Evolutionary conservation across 2,329 filamentous ascomycete species (phyloP), one percentile per base, ranked within the genome.

Genomic region (Clarireedia homoeocarpa): DNA sequence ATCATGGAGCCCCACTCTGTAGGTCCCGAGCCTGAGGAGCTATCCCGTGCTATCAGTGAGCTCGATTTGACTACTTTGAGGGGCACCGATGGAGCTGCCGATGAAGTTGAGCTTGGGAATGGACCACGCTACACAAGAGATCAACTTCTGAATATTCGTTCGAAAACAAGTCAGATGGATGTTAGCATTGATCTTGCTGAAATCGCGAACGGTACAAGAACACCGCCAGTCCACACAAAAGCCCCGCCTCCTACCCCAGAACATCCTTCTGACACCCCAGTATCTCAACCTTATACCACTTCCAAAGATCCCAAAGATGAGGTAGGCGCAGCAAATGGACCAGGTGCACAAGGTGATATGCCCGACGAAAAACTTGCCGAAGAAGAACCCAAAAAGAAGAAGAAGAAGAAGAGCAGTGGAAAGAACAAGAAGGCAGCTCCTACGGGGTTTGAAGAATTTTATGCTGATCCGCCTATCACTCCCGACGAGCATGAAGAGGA

Each of bases 401-500:
- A 73, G 65, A 76, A 69, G 61, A 73, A 72, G 55, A 74, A 68
- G 51, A 64, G 62, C 15, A 69, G 66, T 34, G 60, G 61, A n/a
- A 71, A 69, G 57, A 70, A 60, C 24, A 67, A 61, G 51, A 63
- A 63, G 45, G 44, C 62, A 36, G 40, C 49, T 17, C n/a, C 65
- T 72, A 86, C 82, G 5, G 88, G 88, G 0, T 91, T 91, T 57
- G 88, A 91, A 71, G 85, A 91, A 59, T 89, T 83, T 69, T 94
- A 82, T 67, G 84, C 87, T 12, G 92, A 97, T 69, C 78, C 85
- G 1, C 91, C 91, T 0, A 73, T 95, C 59, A 91, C 86, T 0
- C 83, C 85, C 2, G 61, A 76, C 0, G 84, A 95, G 66, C 78
- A 81, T 49, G 72, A 77, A 3, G 77, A 86, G 51, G 88, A 95